Evolutionary conservation across 176 grass and related monocot genomes (phyloP), one percentile per base, ranked within the genome.

Genomic region (Zoysia japonica): DNA sequence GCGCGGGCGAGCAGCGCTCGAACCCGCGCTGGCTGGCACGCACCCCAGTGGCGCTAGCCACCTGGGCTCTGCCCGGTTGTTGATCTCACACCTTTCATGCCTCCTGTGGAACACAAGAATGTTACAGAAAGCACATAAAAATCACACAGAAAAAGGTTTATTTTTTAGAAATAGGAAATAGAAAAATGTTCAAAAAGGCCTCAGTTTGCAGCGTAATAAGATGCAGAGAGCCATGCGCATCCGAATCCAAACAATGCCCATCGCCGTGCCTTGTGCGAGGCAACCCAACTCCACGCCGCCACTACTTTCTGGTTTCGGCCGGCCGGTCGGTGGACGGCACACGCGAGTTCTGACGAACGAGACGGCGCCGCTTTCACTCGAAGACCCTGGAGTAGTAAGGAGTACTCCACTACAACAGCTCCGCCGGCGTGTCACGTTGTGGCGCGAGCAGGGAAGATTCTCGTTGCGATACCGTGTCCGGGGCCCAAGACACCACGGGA

Each of bases 331-430:
- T 47, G 54, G 7, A 16, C 9, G 68, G 68, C 68, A 82, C 80
- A 65, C 80, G 19, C 59, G 61, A 82, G 47, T 82, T 82, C 73
- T 82, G 79, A 82, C 79, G 49, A n/a, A 4, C 8, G 19, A 14
- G 51, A 57, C 78, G 68, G 19, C 35, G 59, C 20, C 78, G 1
- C 11, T 63, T 52, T 71, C 35, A 43, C 52, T 20, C 7, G 19
- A 61, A 61, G 57, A 61, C 57, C 7, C 55, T 59, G 5, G 28
- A 28, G 28, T 28, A 28, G 28, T 28, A 28, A 28, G 28, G 28
- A 28, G 28, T 28, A 28, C 28, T 28, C 14, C 5, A 16, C 56
- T 0, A 35, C 36, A 0, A 10, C 38, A 4, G 53, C 39, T 12
- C 9, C 71, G 2, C 35, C 20, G 56, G 4, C 59, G 20, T 35